A percentile compares a stretch with the other conserved stretches of the same genome.
Conservation (phyloP, 441 rosid genomes). For the Raphanus hybrid region DNA sequence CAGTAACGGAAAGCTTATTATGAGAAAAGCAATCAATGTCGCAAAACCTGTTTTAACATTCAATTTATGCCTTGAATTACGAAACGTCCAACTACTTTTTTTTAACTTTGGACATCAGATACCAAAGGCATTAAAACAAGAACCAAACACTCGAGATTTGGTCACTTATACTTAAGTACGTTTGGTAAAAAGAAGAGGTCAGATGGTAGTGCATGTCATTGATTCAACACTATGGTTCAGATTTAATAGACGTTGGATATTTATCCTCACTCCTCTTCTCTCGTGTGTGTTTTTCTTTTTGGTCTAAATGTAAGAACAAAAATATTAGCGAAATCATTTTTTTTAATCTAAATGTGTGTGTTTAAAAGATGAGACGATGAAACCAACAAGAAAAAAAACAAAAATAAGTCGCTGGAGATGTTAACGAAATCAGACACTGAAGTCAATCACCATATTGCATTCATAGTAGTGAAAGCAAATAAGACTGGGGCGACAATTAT, state of each 20-base stretch:
- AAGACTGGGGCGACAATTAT: constrained; percentile 27
- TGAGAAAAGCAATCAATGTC: constrained; percentile 18
- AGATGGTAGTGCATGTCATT: constrained; percentile 26
- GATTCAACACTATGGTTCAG: constrained; percentile 2
- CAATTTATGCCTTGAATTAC: constrained; percentile 23
- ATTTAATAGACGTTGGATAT: constrained; percentile 17
- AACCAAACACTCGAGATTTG: background rate
- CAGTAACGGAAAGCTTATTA: constrained; percentile 22
- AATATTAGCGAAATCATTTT: too few species aligned
- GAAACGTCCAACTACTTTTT: constrained; percentile 23
- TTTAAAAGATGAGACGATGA: too few species aligned
- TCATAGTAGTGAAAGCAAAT: background rate
- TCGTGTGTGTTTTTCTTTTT: background rate
- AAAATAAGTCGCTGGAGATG: background rate
- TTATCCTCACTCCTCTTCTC: constrained; percentile 7
- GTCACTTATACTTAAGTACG: background rate
- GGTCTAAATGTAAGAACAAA: too few species aligned
- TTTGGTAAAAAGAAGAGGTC: constrained; percentile 4
- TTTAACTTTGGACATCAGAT: constrained; percentile 20
- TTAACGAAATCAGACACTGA: constrained; percentile 4
- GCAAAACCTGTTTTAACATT: constrained; percentile 17
- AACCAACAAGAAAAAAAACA: background rate
- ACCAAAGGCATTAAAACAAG: constrained; percentile 15
- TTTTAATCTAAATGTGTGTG: too few species aligned
- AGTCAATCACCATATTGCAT: constrained; percentile 22